Base-by-base conservation (phyloP, 2,329 filamentous ascomycete genomes). In the Sporothrix variecibatus region DNA sequence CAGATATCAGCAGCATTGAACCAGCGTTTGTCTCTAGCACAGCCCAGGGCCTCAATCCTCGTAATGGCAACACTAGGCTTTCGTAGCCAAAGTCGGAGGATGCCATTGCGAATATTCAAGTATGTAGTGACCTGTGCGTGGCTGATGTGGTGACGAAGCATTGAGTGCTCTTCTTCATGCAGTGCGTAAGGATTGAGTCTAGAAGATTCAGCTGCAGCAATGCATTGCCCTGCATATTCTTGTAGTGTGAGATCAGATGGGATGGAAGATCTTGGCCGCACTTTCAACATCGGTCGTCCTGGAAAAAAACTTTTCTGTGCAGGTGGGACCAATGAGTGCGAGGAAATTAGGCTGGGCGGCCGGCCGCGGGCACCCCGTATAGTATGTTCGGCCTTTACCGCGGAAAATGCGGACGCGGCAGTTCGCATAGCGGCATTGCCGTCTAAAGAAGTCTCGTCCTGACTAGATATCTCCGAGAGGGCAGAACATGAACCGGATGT, bases 21-120 rank as follows among this genome's bases (percentile, higher is more conserved):
- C 91, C 94, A 98, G 72, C 94, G 90, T 72, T 88, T 87, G 79
- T 97, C 94, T 83, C 91, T 93, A 71, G 94, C 93, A 84, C 95
- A 98, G 3, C 96, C 96, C 62, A 95, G 89, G 7, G 96, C 96
- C 82, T 98, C 94, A 81, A 95, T 91, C 67, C 91, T 88, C 34
- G 92, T 93, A 15, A 99, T 93, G 75, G 90, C 90, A 58, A 94
- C 89, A 80, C 95, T 90, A 8, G 96, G 94, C 79, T 97, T 97
- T 78, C 92, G 89, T 49, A 93, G 88, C 96, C 96, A 99, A 56
- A 98, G 84, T 73, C 96, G 89, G 72, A 99, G 85, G 75, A 99
- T 97, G 20, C 94, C 93, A 81, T 99, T 99, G 78, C 96, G 90
- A 76, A 99, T 96, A 81, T 98, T 98, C 72, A 99, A 86, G 83